These are phyloP conservation scores for Ogataea naganishii DNA, from an alignment of 805 yeast species.

Conservation along the genomic window DNA sequence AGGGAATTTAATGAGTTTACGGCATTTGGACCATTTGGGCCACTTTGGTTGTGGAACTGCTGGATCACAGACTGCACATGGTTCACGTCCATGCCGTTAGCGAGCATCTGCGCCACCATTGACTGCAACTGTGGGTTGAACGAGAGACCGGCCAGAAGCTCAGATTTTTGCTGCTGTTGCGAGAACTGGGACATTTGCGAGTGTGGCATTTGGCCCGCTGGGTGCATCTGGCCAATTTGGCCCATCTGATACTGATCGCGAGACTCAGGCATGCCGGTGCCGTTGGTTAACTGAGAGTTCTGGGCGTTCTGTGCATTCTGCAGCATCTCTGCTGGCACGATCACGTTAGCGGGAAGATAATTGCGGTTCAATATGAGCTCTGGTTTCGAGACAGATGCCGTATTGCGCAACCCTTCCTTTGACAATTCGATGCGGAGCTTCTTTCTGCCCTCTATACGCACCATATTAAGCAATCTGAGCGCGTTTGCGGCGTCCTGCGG, in stretches of 20 bases:
- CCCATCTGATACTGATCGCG: not conserved
- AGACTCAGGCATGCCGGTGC: constrained; percentile 2
- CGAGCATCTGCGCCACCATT: constrained; percentile 26
- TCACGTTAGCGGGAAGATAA: constrained; percentile 49
- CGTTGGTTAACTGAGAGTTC: constrained; percentile 1
- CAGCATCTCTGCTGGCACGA: constrained; percentile 42
- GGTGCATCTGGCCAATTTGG: not conserved
- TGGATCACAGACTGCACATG: constrained; percentile 22
- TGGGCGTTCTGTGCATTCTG: constrained; percentile 10
- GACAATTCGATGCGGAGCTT: constrained; percentile 50
- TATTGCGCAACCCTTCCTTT: constrained; percentile 46
- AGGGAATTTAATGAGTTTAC: constrained; percentile 3
- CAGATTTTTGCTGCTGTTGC: constrained; percentile 7
- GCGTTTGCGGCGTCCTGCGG: constrained; percentile 49
- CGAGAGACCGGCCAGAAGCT: constrained; percentile 16
- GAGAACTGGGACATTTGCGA: constrained; percentile 6
- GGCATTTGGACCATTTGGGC: not conserved
- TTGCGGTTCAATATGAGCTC: constrained; percentile 34
- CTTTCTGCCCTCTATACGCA: constrained; percentile 37
- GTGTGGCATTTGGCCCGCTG: constrained; percentile 9
- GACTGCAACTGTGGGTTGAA: constrained; percentile 24
- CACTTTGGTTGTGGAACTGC: constrained; percentile 15
- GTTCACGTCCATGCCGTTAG: constrained; percentile 25
- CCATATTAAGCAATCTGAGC: constrained; percentile 30
- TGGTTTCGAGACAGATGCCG: constrained; percentile 30